Conservation (phyloP, 1,284 basidiomycete genomes). For the Cutaneotrichosporon spelunceum region DNA sequence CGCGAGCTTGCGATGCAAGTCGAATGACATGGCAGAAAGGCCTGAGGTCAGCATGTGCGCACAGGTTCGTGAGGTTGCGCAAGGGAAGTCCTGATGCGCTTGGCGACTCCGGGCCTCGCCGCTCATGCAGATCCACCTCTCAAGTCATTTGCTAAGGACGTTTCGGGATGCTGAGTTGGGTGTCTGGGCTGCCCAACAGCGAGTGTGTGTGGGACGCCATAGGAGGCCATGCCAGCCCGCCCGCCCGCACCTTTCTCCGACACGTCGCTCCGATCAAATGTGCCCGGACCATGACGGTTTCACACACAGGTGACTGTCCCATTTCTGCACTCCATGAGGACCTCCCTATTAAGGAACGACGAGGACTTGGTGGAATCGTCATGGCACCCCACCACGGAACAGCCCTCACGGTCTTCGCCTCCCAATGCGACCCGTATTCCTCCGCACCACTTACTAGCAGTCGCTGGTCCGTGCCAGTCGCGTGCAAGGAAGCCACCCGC, state of each 20-base stretch:
- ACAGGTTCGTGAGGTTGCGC: neutral
- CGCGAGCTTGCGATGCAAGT: conserved; percentile 74
- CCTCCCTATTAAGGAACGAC: neutral
- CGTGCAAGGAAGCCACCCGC: conserved; percentile 86
- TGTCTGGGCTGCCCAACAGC: no score
- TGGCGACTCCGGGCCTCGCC: neutral
- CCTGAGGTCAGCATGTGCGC: conserved; percentile 32
- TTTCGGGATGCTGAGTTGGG: no score
- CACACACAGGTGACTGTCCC: neutral
- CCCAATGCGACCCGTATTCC: no score
- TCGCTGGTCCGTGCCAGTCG: conserved; percentile 62
- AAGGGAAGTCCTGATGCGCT: neutral
- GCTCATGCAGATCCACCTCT: no score
- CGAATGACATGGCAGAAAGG: conserved; percentile 71
- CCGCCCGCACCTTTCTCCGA: no score
- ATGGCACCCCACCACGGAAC: neutral
- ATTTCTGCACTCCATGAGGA: neutral
- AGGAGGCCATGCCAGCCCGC: no score
- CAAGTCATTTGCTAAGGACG: no score
- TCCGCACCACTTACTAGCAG: conserved; percentile 41
- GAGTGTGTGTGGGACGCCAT: no score
- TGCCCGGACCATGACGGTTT: neutral
- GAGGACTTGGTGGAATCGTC: neutral
- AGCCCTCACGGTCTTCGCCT: neutral
- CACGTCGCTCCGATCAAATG: neutral